Evolutionary conservation across 306 rosid genomes (phyloP).

Genomic region (Cajanus cajan): DNA sequence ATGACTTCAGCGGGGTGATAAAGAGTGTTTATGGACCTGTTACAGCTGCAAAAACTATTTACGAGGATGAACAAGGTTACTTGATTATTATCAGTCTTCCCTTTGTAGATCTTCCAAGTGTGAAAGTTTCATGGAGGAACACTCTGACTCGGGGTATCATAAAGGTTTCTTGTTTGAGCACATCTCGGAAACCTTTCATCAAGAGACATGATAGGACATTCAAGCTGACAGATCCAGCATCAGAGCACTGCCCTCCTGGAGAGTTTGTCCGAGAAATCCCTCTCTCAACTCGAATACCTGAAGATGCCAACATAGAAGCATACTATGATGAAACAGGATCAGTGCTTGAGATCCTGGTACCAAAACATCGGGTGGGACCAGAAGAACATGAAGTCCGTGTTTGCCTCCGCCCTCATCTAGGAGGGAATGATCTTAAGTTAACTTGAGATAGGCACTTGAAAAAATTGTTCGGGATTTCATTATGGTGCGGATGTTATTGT

Average conservation of each 20-base stretch:
- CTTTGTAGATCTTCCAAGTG: conserved; percentile 82
- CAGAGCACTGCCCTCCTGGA: conserved; percentile 96
- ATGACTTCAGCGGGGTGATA: conserved; percentile 86
- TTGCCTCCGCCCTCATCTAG: conserved; percentile 88
- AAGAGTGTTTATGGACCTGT: conserved; percentile 79
- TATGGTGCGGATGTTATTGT: conserved; percentile 31
- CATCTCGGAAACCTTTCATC: conserved; percentile 69
- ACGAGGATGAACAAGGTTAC: conserved; percentile 83
- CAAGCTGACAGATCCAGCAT: conserved; percentile 72
- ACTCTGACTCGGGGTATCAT: conserved; percentile 76
- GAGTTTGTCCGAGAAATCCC: conserved; percentile 87
- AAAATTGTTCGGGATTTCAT: conserved; percentile 43
- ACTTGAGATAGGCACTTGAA: conserved; percentile 47
- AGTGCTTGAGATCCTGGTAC: conserved; percentile 88
- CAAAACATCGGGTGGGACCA: conserved; percentile 71
- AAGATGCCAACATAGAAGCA: conserved; percentile 90
- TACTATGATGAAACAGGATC: conserved; percentile 95
- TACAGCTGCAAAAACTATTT: conserved; percentile 86
- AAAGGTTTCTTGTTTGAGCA: conserved; percentile 88
- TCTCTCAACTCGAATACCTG: conserved; percentile 82
- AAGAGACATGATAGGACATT: conserved; percentile 82
- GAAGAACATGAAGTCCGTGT: conserved; percentile 97
- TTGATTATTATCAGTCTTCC: conserved; percentile 83
- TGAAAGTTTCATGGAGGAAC: conserved; percentile 95
- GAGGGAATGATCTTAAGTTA: conserved; percentile 78